A percentile compares a stretch with the other conserved stretches of the same genome.
Conservation (phyloP, 768 basidiomycete species). For the Hericium erinaceus region DNA sequence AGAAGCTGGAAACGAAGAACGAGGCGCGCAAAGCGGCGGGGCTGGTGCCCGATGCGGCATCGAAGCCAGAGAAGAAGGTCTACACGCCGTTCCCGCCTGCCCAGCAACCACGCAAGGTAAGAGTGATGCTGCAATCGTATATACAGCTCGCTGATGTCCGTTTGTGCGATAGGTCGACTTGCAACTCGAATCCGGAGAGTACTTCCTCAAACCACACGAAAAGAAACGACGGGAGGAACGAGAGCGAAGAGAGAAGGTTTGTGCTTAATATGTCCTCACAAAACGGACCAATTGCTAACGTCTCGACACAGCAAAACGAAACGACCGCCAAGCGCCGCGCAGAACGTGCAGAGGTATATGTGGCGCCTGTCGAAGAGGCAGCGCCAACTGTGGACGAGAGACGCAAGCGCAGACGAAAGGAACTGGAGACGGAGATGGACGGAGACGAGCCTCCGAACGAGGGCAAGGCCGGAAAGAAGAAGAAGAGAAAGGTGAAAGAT, state of each 20-base stretch:
- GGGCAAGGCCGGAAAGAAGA: slow-evolving; percentile 29
- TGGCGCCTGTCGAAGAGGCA: slow-evolving; percentile 75
- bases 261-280: not conserved
- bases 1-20: slow-evolving; percentile 47
- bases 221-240: slow-evolving; percentile 70
- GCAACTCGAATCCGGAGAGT: slow-evolving; percentile 94
- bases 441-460: slow-evolving; percentile 23
- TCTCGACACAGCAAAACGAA: slow-evolving; percentile 60
- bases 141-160: not conserved
- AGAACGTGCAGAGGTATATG: slow-evolving; percentile 79
- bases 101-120: slow-evolving; percentile 85
- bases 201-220: slow-evolving; percentile 90
- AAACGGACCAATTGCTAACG: slow-evolving; percentile 1
- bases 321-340: slow-evolving; percentile 59
- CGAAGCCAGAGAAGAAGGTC: slow-evolving; percentile 69
- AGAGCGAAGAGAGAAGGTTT: slow-evolving; percentile 68
- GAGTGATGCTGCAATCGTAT: slow-evolving; percentile 6
- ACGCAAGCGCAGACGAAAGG: slow-evolving; percentile 41
- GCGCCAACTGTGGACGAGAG: slow-evolving; percentile 75
- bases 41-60: slow-evolving; percentile 30
- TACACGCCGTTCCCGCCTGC: slow-evolving; percentile 99
- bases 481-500: slow-evolving; percentile 27
- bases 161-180: slow-evolving; percentile 59
- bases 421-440: slow-evolving; percentile 20
- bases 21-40: slow-evolving; percentile 63